Percentiles rank a stretch among this genome's conserved stretches.
Conservation (phyloP, 73 alveolate genomes). For the Paramecium octaurelia region DNA sequence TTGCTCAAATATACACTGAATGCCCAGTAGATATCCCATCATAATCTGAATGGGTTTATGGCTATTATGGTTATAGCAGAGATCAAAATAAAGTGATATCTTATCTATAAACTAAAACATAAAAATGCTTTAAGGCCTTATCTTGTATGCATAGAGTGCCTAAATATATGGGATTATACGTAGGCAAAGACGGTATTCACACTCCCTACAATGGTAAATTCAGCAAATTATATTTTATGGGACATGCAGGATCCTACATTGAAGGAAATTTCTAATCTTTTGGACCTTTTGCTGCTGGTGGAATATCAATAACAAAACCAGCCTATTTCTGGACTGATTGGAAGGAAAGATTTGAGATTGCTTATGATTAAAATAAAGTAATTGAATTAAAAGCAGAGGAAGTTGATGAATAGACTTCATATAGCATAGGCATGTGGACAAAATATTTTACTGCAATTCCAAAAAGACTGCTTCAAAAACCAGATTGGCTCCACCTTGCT, state of each 20-base stretch:
- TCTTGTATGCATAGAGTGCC: slow-evolving; percentile 42
- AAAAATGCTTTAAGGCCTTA: neutral
- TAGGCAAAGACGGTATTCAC: slow-evolving; percentile 26
- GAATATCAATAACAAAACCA: neutral
- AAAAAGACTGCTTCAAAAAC: neutral
- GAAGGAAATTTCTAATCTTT: neutral
- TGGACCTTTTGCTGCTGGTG: slow-evolving; percentile 37
- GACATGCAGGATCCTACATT: slow-evolving; percentile 29
- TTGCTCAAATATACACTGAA: neutral
- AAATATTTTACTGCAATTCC: slow-evolving; percentile 10
- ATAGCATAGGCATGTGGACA: neutral
- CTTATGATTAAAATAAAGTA: neutral
- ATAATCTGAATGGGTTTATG: slow-evolving; percentile 42
- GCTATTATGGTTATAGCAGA: slow-evolving; percentile 25
- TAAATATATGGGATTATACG: neutral
- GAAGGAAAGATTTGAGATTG: neutral
- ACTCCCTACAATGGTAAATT: slow-evolving; percentile 33
- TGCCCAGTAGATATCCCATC: neutral
- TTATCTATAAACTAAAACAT: neutral
- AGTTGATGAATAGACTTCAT: neutral
- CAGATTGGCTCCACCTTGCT: slow-evolving; percentile 20
- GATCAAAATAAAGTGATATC: neutral
- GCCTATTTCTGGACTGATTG: neutral
- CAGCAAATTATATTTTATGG: neutral
- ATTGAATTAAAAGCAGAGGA: neutral